Base-by-base conservation (phyloP, 306 rosid species). In the Gleditsia sinensis region DNA sequence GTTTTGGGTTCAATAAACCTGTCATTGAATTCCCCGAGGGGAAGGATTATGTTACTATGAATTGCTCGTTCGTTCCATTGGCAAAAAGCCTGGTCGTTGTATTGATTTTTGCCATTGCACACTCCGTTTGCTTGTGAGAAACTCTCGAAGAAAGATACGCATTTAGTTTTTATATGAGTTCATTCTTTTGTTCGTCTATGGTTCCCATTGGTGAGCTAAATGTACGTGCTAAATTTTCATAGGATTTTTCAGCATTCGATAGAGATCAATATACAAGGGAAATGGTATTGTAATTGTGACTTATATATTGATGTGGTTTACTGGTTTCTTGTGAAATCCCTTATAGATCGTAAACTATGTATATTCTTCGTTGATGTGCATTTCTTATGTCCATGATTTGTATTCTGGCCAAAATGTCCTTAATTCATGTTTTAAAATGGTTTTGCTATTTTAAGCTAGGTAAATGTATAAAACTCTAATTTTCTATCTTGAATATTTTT, bases 41-140 rank as follows among this genome's bases (percentile, higher is more conserved):
- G 51, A 40, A 23, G 24, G 51, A 39, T 63, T 63, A 4, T 10
- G 33, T 63, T 51, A 20, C 30, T 51, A 37, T 9, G 19, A 9
- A 20, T 10, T 17, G 48, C 48, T 36, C 36, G 48, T 61, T 61
- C 11, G 7, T 63, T 63, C 33, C 7, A 63, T 63, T 39, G 69
- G 69, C 19, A 23, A 49, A 20, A 32, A 8, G 51, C 69, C 49
- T 63, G 34, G 19, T 62, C 17, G 5, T 62, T 36, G 32, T 37
- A 19, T 25, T 62, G 20, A 20, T 37, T 37, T 37, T 11, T 37
- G 6, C 21, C 50, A 63, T 63, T 37, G 48, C 4, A 21, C 25
- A 61, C 67, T 61, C 48, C 48, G 67, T 61, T 61, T 42, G 67
- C 67, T 40, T 34, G 48, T 36, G 67, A 36, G 67, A 60, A 59